A percentile compares a stretch with the other conserved stretches of the same genome.
phyloP scores from a whole-genome alignment of 2,329 filamentous ascomycete genomes.

The Tolypocladium capitatum region DNA sequence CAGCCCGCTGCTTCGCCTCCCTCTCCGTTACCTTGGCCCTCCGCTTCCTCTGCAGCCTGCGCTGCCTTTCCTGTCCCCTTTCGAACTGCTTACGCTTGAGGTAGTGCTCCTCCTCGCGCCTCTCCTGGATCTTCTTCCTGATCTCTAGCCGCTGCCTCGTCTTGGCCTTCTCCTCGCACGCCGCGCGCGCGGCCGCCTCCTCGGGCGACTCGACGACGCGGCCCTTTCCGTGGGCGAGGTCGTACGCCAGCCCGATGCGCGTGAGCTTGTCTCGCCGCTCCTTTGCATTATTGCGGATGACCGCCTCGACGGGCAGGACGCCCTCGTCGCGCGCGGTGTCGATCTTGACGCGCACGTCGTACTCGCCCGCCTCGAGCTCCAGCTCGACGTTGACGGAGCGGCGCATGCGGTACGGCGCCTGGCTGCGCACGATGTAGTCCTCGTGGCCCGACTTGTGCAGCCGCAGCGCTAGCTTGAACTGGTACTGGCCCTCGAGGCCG shows the following conservation, averaged over 20 bases:
- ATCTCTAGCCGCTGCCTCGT: constrained; percentile 21
- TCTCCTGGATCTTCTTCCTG: constrained; percentile 28
- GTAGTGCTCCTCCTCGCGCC: constrained; percentile 22
- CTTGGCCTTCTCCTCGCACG: constrained; percentile 28
- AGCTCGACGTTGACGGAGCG: constrained; percentile 69
- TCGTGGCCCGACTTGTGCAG: constrained; percentile 35
- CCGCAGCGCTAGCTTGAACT: constrained; percentile 39
- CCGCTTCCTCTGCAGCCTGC: constrained; percentile 68
- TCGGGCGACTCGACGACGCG: constrained; percentile 33
- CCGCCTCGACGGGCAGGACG: constrained; percentile 45
- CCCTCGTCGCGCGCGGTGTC: constrained; percentile 47
- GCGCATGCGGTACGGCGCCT: constrained; percentile 45
- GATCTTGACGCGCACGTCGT: constrained; percentile 64
- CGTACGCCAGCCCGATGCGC: constrained; percentile 55
- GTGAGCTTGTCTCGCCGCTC: constrained; percentile 57
- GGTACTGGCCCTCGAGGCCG: constrained; percentile 43
- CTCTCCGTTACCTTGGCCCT: constrained; percentile 56
- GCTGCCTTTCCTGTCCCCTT: constrained; percentile 12
- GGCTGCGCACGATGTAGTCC: constrained; percentile 42
- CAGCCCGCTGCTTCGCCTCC: constrained; percentile 1
- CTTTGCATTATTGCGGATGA: constrained; percentile 51
- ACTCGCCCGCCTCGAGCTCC: constrained; percentile 59
- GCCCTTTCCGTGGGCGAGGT: constrained; percentile 56
- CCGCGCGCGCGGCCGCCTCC: constrained; percentile 32
- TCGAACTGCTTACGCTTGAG: constrained; percentile 23